These are phyloP conservation scores for Yamadazyma sp. DNA, from an alignment of 805 yeast genomes.

Conservation along the genomic window DNA sequence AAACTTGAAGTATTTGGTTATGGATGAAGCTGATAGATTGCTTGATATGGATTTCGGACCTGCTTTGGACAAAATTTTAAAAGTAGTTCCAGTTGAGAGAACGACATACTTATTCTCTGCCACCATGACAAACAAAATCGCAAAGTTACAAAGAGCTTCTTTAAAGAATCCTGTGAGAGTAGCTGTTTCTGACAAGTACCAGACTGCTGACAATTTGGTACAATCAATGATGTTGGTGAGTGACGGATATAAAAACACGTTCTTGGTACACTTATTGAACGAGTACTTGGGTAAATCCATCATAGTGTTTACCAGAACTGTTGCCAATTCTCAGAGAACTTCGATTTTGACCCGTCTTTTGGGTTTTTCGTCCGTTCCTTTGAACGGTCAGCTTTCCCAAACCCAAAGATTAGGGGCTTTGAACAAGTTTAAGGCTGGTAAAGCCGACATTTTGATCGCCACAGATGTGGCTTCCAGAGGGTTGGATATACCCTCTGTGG, in stretches of 20 bases:
- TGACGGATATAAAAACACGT: constrained; percentile 89
- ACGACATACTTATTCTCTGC: constrained; percentile 90
- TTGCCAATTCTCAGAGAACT: constrained; percentile 91
- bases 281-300: constrained; percentile 82
- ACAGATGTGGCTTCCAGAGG: constrained; percentile 92
- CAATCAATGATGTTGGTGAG: constrained; percentile 90
- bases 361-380: constrained; percentile 87
- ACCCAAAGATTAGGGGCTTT: constrained; percentile 81
- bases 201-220: constrained; percentile 90
- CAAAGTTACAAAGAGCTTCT: constrained; percentile 91
- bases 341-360: constrained; percentile 76
- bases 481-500: constrained; percentile 79
- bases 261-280: constrained; percentile 75
- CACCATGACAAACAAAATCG: constrained; percentile 95
- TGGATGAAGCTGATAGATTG: constrained; percentile 97
- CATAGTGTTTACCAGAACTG: constrained; percentile 89
- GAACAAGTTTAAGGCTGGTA: constrained; percentile 75
- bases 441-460: constrained; percentile 67
- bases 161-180: constrained; percentile 85
- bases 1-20: constrained; percentile 76
- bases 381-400: constrained; percentile 90
- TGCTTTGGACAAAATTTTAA: constrained; percentile 81
- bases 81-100: constrained; percentile 79
- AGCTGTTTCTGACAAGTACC: constrained; percentile 83
- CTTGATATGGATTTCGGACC: constrained; percentile 97